Evolutionary conservation across 192 early-diverging fungal genomes (phyloP), one percentile per base, ranked within the genome.

Genomic region (Backusella sp.): DNA sequence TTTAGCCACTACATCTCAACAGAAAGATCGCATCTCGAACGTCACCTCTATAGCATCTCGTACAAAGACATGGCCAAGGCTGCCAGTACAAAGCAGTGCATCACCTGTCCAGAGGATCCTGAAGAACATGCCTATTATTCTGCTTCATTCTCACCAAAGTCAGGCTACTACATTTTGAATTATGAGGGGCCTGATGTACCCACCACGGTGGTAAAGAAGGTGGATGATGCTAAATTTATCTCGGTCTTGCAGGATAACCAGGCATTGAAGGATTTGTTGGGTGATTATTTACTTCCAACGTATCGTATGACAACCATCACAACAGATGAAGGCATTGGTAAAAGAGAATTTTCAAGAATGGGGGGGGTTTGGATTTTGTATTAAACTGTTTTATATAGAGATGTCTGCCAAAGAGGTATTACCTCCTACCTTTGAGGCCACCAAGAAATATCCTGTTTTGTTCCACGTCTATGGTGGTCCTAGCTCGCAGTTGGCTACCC

Each of bases 401-500:
- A 86, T 97, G 79, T 96, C 96, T 82, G 94, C 91, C 21, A 91
- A 92, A 86, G 88, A 94, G 59, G 91, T 90, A 15, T 86, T 91
- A 23, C 96, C 96, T 66, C 90, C 91, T 41, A 86, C 88, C 52
- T 97, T 98, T 77, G 88, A 96, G 70, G 77, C 71, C 28, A 80
- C 70, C 28, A 84, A 87, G 36, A 91, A 92, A 76, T 96, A 99
- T 74, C 96, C 96, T 36, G 92, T 98, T 2, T 78, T 98, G 53
- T 92, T 99, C 82, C 85, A 88, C 74, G 91, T 97, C 14, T 94
- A 96, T 80, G 97, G 96, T 28, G 98, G 98, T 8, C 98, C 98
- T 34, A 89, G 89, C 73, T 96, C 96, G 30, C 98, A 99, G 84
- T 80, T 91, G 53, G 94, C 93, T 2, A 85, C 86, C 28, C 84